Evolutionary conservation across 441 rosid species (phyloP).

Genomic region (Hura crepitans): DNA sequence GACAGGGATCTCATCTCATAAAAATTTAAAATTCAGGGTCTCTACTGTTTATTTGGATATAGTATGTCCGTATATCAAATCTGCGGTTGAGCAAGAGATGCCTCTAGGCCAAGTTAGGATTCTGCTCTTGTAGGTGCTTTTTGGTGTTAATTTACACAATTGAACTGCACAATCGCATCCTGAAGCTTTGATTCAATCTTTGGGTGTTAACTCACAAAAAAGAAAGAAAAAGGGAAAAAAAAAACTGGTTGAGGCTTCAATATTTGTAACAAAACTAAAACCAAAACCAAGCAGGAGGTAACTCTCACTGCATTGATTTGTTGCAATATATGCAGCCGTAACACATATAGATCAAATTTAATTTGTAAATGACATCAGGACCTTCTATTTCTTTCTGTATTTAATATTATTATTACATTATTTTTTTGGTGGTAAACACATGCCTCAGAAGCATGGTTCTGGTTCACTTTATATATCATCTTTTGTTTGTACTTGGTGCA

Average conservation of each 20-base stretch:
- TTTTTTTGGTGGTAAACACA: not conserved
- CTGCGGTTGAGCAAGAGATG: no score
- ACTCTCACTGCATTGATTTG: not conserved
- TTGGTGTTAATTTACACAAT: not conserved
- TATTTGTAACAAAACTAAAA: no score
- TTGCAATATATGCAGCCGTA: not conserved
- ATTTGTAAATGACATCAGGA: no score
- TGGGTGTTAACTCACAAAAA: not conserved
- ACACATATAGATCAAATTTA: not conserved
- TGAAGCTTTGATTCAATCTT: not conserved
- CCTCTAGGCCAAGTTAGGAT: no score
- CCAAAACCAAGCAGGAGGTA: not conserved
- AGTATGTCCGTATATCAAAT: no score
- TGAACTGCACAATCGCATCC: no score
- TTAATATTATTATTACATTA: not conserved
- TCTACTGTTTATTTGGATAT: not conserved
- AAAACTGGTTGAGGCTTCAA: no score
- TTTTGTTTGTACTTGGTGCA: slow-evolving; percentile 23
- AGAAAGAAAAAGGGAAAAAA: not conserved
- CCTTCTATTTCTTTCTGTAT: not conserved
- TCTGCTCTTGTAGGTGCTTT: no score
- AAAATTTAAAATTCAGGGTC: not conserved
- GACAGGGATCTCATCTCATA: not conserved
- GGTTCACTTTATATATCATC: not conserved
- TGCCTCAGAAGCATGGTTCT: not conserved